A percentile compares a stretch with the other conserved stretches of the same genome.
These are phyloP conservation scores for Fusarium redolens DNA, from an alignment of 2,329 filamentous ascomycete genomes.

Conservation along the genomic window DNA sequence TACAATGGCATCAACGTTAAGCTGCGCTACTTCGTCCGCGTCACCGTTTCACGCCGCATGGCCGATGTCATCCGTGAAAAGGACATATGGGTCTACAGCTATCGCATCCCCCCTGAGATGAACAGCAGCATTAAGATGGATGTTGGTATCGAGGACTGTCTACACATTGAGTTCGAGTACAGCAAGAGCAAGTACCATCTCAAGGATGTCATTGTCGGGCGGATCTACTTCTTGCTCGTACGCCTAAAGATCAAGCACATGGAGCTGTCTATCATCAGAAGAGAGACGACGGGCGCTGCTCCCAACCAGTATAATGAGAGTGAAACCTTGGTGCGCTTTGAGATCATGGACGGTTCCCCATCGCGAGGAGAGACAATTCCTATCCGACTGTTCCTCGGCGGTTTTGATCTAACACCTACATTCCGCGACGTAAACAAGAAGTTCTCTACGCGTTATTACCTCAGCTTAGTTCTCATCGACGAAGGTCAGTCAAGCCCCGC, in stretches of 20 bases:
- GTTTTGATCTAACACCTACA: slow-evolving; percentile 96
- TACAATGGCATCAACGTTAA: slow-evolving; percentile 99
- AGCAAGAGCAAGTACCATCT: slow-evolving; percentile 99
- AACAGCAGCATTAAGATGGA: slow-evolving; percentile 99
- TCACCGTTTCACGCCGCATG: slow-evolving; percentile 96
- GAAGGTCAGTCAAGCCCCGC: slow-evolving; percentile 71
- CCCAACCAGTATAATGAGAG: slow-evolving; percentile 99
- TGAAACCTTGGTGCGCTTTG: slow-evolving; percentile 96
- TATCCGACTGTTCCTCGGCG: slow-evolving; percentile 94
- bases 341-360: slow-evolving; percentile 99
- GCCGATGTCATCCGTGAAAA: slow-evolving; percentile 98
- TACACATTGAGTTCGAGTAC: slow-evolving; percentile 99
- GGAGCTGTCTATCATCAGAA: slow-evolving; percentile 96
- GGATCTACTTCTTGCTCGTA: slow-evolving; percentile 98
- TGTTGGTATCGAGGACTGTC: slow-evolving; percentile 97
- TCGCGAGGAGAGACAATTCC: slow-evolving; percentile 95
- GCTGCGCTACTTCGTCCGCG: slow-evolving; percentile 96
- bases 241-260: slow-evolving; percentile 99
- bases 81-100: slow-evolving; percentile 99
- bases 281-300: slow-evolving; percentile 95
- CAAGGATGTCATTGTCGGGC: slow-evolving; percentile 97
- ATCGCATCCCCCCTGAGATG: slow-evolving; percentile 96
- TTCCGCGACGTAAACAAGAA: slow-evolving; percentile 99
- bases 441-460: slow-evolving; percentile 97
- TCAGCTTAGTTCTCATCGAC: slow-evolving; percentile 94